These are phyloP conservation scores for Phytophthora agathidicida DNA, from an alignment of 352 stramenopile genomes.

Conservation along the genomic window DNA sequence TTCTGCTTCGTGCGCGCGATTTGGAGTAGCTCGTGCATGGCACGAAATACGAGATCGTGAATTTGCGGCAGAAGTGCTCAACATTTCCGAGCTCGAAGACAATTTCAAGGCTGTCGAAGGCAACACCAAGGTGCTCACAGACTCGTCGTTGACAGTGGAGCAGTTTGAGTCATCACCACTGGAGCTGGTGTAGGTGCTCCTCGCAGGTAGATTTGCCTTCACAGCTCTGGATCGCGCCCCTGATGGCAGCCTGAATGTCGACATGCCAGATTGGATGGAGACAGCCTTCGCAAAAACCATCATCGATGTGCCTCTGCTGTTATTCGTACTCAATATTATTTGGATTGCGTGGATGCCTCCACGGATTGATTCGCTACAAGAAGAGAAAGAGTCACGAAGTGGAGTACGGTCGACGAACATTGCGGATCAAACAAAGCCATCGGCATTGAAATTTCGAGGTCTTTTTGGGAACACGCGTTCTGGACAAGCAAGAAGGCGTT, in stretches of 20 bases:
- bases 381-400: constrained; percentile 54
- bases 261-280: constrained; percentile 84
- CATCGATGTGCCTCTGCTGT: constrained; percentile 61
- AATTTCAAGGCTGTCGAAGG: constrained; percentile 90
- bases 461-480: constrained; percentile 40
- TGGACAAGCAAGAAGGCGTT: constrained; percentile 63
- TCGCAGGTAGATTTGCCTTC: constrained; percentile 92
- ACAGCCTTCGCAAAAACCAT: constrained; percentile 46
- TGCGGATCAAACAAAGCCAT: constrained; percentile 82
- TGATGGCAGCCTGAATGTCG: constrained; percentile 87
- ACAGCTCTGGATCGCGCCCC: constrained; percentile 93
- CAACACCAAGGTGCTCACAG: constrained; percentile 88
- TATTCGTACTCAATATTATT: constrained; percentile 92
- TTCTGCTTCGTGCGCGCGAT: constrained; percentile 89
- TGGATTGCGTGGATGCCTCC: constrained; percentile 82
- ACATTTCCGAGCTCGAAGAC: constrained; percentile 88
- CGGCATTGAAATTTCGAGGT: constrained; percentile 50
- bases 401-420: constrained; percentile 82
- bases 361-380: constrained; percentile 67
- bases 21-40: constrained; percentile 93
- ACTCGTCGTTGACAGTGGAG: constrained; percentile 73
- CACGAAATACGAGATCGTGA: constrained; percentile 90
- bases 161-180: constrained; percentile 75
- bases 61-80: constrained; percentile 91
- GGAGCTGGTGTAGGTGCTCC: constrained; percentile 90